phyloP scores from a whole-genome alignment of 371 early-diverging fungal genomes.

The Choanephora cucurbitarum region DNA sequence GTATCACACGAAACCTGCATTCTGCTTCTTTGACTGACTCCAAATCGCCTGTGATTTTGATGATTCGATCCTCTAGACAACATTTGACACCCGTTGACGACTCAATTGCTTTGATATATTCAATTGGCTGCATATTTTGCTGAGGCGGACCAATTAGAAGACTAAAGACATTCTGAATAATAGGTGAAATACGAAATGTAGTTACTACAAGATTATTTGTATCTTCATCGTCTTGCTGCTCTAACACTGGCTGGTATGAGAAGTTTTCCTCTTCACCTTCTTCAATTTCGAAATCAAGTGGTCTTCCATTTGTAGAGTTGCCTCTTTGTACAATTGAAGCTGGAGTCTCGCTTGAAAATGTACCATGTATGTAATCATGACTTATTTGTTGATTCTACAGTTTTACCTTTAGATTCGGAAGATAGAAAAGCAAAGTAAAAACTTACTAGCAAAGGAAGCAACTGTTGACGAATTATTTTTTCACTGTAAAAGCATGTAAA shows the following conservation, averaged over 20 bases:
- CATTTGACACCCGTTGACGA: conserved; percentile 28
- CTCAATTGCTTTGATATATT: conserved; percentile 28
- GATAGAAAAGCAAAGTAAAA: no score
- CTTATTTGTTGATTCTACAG: no score
- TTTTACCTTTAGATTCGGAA: no score
- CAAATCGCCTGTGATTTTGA: conserved; percentile 25
- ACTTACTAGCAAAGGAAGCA: conserved; percentile 27
- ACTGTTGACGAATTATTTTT: conserved; percentile 1
- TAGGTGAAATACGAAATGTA: conserved; percentile 29
- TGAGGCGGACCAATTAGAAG: conserved; percentile 29
- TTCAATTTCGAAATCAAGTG: no score
- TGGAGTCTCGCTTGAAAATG: no score
- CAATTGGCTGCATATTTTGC: conserved; percentile 21
- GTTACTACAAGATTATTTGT: not conserved
- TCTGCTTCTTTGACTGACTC: conserved; percentile 32
- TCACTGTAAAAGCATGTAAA: no score
- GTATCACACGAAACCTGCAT: conserved; percentile 31
- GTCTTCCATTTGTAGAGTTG: no score
- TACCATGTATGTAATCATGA: no score
- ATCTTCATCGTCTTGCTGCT: not conserved
- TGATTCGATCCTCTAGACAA: conserved; percentile 12
- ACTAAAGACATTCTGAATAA: conserved; percentile 17
- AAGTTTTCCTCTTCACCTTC: not conserved
- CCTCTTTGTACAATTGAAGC: no score
- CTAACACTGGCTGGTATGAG: not conserved